Conservation (phyloP, 2,329 filamentous ascomycete genomes). For the Diplodia intermedia region DNA sequence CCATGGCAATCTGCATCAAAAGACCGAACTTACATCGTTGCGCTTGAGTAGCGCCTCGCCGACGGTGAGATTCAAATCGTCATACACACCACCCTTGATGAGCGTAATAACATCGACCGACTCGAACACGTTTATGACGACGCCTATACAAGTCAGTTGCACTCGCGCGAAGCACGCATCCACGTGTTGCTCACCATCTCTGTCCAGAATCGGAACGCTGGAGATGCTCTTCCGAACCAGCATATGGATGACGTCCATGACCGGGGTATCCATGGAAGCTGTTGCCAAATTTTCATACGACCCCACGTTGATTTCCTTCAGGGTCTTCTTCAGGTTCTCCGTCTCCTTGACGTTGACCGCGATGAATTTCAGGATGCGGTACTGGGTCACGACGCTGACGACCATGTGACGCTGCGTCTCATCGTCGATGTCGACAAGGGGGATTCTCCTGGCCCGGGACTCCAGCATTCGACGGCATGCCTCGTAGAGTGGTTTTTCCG, state of each 20-base stretch:
- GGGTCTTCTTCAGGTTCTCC: slow-evolving; percentile 83
- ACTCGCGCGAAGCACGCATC: neutral
- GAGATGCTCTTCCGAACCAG: slow-evolving; percentile 94
- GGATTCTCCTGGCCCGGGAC: slow-evolving; percentile 90
- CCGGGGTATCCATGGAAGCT: slow-evolving; percentile 85
- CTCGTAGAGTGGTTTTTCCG: slow-evolving; percentile 88
- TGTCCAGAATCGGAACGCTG: slow-evolving; percentile 90
- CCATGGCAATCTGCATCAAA: neutral
- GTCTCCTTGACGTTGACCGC: slow-evolving; percentile 93
- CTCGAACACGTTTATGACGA: slow-evolving; percentile 94
- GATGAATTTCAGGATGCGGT: slow-evolving; percentile 98
- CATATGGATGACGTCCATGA: slow-evolving; percentile 92
- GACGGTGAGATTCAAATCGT: slow-evolving; percentile 84
- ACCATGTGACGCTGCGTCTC: slow-evolving; percentile 93
- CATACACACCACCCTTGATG: slow-evolving; percentile 91
- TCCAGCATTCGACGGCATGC: slow-evolving; percentile 93
- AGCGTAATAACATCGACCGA: slow-evolving; percentile 96
- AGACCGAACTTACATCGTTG: slow-evolving; percentile 64
- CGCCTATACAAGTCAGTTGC: slow-evolving; percentile 52
- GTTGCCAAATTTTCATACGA: slow-evolving; percentile 83
- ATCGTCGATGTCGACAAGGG: slow-evolving; percentile 90
- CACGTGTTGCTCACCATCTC: slow-evolving; percentile 59
- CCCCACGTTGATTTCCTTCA: slow-evolving; percentile 83
- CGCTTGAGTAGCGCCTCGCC: slow-evolving; percentile 89
- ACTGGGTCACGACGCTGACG: slow-evolving; percentile 96